These are phyloP conservation scores for Globisporangium abappressorium DNA, from an alignment of 352 stramenopile genomes.

Conservation along the genomic window DNA sequence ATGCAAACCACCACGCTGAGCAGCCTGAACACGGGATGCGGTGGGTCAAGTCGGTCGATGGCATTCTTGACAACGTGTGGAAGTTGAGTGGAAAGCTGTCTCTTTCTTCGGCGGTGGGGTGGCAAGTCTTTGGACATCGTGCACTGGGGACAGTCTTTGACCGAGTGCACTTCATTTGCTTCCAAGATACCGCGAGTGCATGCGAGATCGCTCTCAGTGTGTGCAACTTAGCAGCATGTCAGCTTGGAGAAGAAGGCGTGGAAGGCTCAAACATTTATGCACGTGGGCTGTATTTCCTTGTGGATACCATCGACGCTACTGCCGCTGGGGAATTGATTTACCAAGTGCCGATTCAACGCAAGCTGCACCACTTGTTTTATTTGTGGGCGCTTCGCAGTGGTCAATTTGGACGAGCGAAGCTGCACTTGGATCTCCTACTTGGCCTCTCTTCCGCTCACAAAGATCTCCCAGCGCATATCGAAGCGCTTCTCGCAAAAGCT, in stretches of 20 bases:
- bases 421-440: slow-evolving; percentile 43
- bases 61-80: slow-evolving; percentile 62
- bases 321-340: slow-evolving; percentile 25
- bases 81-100: slow-evolving; percentile 58
- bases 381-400: slow-evolving; percentile 48
- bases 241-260: slow-evolving; percentile 10
- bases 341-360: slow-evolving; percentile 40
- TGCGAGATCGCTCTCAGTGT: slow-evolving; percentile 53
- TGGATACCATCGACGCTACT: slow-evolving; percentile 21
- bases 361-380: slow-evolving; percentile 49
- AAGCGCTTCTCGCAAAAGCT: slow-evolving; percentile 35
- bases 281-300: slow-evolving; percentile 31
- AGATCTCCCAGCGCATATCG: slow-evolving; percentile 45
- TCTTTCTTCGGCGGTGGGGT: slow-evolving; percentile 40
- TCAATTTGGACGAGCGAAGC: slow-evolving; percentile 34
- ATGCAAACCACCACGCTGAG: slow-evolving; percentile 7
- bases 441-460: slow-evolving; percentile 43
- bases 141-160: slow-evolving; percentile 47
- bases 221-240: slow-evolving; percentile 36
- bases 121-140: slow-evolving; percentile 49
- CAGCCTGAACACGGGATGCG: slow-evolving; percentile 32
- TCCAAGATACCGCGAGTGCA: slow-evolving; percentile 47
- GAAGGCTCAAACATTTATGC: slow-evolving; percentile 26
- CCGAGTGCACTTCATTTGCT: slow-evolving; percentile 47
- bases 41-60: slow-evolving; percentile 54